These are phyloP conservation scores for Haplographium delicatum DNA, from an alignment of 495 filamentous ascomycete genomes.

Conservation along the genomic window DNA sequence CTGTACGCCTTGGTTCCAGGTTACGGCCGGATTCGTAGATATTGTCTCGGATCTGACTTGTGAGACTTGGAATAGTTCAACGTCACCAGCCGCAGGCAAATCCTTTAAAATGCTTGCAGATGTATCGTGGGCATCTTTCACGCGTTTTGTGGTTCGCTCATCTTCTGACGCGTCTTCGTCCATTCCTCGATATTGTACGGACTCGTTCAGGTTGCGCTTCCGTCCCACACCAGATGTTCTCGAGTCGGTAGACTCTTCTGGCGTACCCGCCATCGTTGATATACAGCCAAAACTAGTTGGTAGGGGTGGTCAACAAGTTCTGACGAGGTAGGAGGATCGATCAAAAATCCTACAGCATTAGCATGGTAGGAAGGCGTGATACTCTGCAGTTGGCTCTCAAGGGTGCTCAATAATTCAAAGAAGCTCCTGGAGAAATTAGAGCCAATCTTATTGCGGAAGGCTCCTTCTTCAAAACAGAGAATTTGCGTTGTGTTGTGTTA, in stretches of 20 bases:
- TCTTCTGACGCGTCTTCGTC: slow-evolving; percentile 9
- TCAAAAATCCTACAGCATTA: slow-evolving; percentile 6
- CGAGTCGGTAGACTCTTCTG: slow-evolving; percentile 18
- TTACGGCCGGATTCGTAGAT: not conserved
- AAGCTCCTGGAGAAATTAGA: too few species aligned
- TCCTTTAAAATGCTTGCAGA: not conserved
- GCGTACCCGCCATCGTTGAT: not conserved
- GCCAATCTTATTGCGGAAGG: too few species aligned
- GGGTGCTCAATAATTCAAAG: not conserved
- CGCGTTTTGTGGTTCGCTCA: slow-evolving; percentile 6
- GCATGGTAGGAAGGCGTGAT: not conserved
- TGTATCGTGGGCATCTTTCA: not conserved
- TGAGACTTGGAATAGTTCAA: too few species aligned
- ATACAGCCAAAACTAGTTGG: not conserved
- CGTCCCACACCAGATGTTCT: slow-evolving; percentile 18
- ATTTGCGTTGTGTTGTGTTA: too few species aligned
- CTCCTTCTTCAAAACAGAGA: too few species aligned
- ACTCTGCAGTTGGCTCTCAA: not conserved
- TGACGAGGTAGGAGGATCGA: not conserved
- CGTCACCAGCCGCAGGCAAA: too few species aligned
- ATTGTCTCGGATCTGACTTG: not conserved
- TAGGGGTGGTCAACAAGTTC: not conserved
- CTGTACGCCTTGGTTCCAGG: slow-evolving; percentile 23
- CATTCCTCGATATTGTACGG: not conserved
- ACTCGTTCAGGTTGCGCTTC: slow-evolving; percentile 17